Evolutionary conservation across 306 rosid genomes (phyloP), one percentile per base, ranked within the genome.

Genomic region (Sphenostylis stenocarpa): DNA sequence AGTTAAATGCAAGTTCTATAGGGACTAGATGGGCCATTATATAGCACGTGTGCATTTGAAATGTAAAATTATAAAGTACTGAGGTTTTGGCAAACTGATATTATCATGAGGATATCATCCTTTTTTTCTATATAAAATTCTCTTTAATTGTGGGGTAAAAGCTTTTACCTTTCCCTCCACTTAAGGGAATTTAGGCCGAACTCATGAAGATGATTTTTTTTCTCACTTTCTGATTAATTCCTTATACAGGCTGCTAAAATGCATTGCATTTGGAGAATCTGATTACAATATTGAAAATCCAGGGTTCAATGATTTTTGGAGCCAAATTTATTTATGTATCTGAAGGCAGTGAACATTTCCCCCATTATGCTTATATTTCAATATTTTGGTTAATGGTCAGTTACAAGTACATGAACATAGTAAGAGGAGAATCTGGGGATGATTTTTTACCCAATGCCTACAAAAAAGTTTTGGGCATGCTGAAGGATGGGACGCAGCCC

Each of bases 281-380:
- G 20, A 41, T 52, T 49, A 23, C 61, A 17, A 7, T 61, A 43
- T 31, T 64, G 49, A 26, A 9, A 48, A 71, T 62, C 57, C 43
- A 48, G 66, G 52, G 36, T 56, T 56, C 52, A 26, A 72, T 47
- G 55, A 24, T n/a, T 56, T 33, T 62, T 14, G 29, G 19, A 20
- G 23, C 38, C 77, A 39, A 36, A 24, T 71, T 76, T 51, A 33
- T 57, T 74, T 72, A 75, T 69, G 34, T 61, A 38, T 51, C 33
- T 41, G 45, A 75, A 68, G 73, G 43, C 67, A 41, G 66, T 65
- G 57, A 70, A 52, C 34, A 39, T 2, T 13, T 68, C 24, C 9
- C 67, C 9, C 19, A 3, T 36, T 12, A 6, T 49, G 6, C 33
- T 41, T 36, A 68, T 69, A 61, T 28, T 48, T 58, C 58, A 16